Evolutionary conservation across 495 filamentous ascomycete species (phyloP).

Genomic region (Neurospora sp.): DNA sequence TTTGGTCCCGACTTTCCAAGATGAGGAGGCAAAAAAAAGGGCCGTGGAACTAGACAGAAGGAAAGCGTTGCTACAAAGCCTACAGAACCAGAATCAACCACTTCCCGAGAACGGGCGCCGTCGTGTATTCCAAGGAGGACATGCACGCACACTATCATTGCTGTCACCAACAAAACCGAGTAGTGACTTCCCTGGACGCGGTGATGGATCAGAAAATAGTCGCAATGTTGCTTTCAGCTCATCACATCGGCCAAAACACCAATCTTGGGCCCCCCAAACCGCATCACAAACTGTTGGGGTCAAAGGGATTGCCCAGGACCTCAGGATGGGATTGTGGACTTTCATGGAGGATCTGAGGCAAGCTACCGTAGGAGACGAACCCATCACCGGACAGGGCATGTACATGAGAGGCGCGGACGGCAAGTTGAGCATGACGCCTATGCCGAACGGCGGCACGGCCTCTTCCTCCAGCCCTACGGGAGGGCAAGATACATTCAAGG

Average conservation of each 20-base stretch:
- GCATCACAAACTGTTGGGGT: constrained; percentile 27
- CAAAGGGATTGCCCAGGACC: constrained; percentile 83
- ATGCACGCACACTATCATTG: constrained; percentile 72
- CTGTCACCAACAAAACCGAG: constrained; percentile 52
- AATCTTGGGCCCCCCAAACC: constrained; percentile 37
- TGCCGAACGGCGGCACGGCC: constrained; percentile 20
- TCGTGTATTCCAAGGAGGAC: constrained; percentile 42
- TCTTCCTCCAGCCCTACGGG: neutral
- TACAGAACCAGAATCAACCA: constrained; percentile 44
- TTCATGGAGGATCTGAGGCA: constrained; percentile 93
- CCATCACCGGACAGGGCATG: constrained; percentile 46
- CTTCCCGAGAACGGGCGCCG: constrained; percentile 29
- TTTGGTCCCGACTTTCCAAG: constrained; percentile 14
- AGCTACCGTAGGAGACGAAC: constrained; percentile 90
- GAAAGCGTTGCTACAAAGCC: constrained; percentile 44
- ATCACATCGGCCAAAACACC: constrained; percentile 28
- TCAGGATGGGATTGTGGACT: constrained; percentile 87
- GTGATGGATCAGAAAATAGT: constrained; percentile 6
- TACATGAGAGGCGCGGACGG: constrained; percentile 24
- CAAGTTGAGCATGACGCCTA: constrained; percentile 24
- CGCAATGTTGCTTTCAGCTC: constrained; percentile 11
- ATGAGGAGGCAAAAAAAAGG: constrained; percentile 29
- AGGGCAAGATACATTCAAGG: constrained; percentile 30
- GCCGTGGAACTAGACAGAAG: constrained; percentile 48
- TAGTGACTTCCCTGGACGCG: constrained; percentile 7